phyloP scores from a whole-genome alignment of 257 asterid genomes.

The Penstemon newberryi region DNA sequence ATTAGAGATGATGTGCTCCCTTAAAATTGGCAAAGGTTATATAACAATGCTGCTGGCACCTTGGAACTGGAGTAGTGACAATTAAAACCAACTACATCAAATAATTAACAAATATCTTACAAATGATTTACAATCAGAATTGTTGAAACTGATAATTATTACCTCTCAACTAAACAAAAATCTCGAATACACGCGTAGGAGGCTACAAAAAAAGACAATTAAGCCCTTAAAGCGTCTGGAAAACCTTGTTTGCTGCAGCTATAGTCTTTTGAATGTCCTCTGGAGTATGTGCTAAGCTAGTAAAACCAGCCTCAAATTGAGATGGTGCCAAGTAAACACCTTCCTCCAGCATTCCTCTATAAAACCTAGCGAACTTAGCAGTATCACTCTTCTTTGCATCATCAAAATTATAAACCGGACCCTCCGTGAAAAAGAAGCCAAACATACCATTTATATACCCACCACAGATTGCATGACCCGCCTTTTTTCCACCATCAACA shows the following conservation, averaged over 20 bases:
- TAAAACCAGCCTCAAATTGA: slow-evolving; percentile 97
- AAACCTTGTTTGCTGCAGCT: slow-evolving; percentile 88
- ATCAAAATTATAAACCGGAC: slow-evolving; percentile 73
- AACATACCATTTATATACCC: slow-evolving; percentile 89
- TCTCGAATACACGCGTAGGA: slow-evolving; percentile 15
- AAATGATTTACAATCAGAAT: slow-evolving; percentile 28
- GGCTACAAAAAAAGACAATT: slow-evolving; percentile 31
- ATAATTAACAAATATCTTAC: slow-evolving; percentile 12
- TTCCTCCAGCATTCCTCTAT: slow-evolving; percentile 88
- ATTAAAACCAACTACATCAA: not conserved
- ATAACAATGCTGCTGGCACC: no score
- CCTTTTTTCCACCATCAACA: slow-evolving; percentile 78
- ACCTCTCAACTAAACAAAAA: slow-evolving; percentile 28
- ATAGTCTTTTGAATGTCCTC: slow-evolving; percentile 81
- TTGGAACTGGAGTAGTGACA: no score
- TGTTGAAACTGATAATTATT: slow-evolving; percentile 18
- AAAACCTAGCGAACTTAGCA: slow-evolving; percentile 71
- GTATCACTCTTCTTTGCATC: slow-evolving; percentile 96
- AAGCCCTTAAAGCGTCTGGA: slow-evolving; percentile 46
- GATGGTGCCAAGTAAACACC: slow-evolving; percentile 97
- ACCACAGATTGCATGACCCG: slow-evolving; percentile 89
- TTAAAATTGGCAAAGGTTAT: no score
- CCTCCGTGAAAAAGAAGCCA: slow-evolving; percentile 89
- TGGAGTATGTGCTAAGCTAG: slow-evolving; percentile 75
- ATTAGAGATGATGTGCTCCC: no score